These are phyloP conservation scores for Leccinellum luteum DNA, from an alignment of 768 basidiomycete genomes.

Conservation along the genomic window DNA sequence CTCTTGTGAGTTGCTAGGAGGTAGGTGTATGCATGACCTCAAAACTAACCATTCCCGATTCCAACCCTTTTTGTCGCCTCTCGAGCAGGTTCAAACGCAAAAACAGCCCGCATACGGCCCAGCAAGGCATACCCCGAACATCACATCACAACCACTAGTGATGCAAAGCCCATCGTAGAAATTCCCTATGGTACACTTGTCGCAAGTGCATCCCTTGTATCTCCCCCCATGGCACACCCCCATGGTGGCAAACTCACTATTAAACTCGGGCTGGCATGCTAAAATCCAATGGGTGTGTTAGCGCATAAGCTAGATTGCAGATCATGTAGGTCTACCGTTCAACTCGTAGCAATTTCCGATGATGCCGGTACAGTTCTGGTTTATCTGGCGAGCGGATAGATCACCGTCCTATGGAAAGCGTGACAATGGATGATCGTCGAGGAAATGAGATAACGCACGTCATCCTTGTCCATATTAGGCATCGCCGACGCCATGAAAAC, in stretches of 20 bases:
- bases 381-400: not conserved
- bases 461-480: not conserved
- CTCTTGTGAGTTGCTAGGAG: not conserved
- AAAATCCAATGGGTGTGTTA: not conserved
- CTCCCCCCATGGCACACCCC: not conserved
- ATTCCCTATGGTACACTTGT: not conserved
- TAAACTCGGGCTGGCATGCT: not conserved
- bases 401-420: not conserved
- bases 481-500: not conserved
- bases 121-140: not conserved
- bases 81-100: not conserved
- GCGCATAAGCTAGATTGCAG: not conserved
- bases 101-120: not conserved
- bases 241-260: not conserved
- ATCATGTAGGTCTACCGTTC: not conserved
- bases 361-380: not conserved
- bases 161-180: not conserved
- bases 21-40: not conserved
- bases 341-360: not conserved
- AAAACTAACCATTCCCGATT: not conserved
- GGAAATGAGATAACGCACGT: not conserved
- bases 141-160: not conserved
- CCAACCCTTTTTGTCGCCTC: not conserved
- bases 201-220: not conserved
- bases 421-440: not conserved